These are phyloP conservation scores for Trichoderma endophyticum DNA, from an alignment of 2,329 filamentous ascomycete species.

Conservation along the genomic window DNA sequence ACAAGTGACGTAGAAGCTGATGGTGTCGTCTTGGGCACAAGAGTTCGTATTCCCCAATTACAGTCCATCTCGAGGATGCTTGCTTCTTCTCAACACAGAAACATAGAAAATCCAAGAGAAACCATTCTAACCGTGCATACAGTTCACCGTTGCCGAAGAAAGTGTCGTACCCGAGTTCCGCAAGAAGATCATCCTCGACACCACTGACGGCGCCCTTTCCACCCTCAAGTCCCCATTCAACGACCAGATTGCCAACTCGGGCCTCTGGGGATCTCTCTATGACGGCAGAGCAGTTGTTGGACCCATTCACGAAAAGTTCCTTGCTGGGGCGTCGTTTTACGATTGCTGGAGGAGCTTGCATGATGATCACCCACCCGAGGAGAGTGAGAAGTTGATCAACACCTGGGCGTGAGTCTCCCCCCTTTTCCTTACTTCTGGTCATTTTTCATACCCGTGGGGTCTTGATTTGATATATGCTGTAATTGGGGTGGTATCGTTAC, in stretches of 20 bases:
- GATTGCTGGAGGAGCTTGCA: slow-evolving; percentile 41
- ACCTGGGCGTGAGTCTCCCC: slow-evolving; percentile 36
- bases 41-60: slow-evolving; percentile 27
- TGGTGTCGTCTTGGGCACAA: slow-evolving; percentile 44
- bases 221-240: slow-evolving; percentile 48
- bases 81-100: too few species aligned
- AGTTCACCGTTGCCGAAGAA: slow-evolving; percentile 46
- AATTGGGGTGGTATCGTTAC: background rate
- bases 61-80: background rate
- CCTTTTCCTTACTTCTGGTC: background rate
- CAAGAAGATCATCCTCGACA: slow-evolving; percentile 40
- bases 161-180: slow-evolving; percentile 40
- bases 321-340: slow-evolving; percentile 39
- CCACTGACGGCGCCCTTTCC: slow-evolving; percentile 42
- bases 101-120: background rate
- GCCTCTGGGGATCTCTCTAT: slow-evolving; percentile 42
- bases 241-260: slow-evolving; percentile 38
- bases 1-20: slow-evolving; percentile 37
- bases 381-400: slow-evolving; percentile 31
- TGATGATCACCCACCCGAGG: slow-evolving; percentile 36
- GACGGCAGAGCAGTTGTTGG: slow-evolving; percentile 44
- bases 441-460: background rate
- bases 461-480: background rate
- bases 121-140: background rate
- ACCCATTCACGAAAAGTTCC: slow-evolving; percentile 40